Percentiles rank a stretch among this genome's conserved stretches.
Conservation (phyloP, 2,329 filamentous ascomycete genomes). For the Albifimbria verrucaria region DNA sequence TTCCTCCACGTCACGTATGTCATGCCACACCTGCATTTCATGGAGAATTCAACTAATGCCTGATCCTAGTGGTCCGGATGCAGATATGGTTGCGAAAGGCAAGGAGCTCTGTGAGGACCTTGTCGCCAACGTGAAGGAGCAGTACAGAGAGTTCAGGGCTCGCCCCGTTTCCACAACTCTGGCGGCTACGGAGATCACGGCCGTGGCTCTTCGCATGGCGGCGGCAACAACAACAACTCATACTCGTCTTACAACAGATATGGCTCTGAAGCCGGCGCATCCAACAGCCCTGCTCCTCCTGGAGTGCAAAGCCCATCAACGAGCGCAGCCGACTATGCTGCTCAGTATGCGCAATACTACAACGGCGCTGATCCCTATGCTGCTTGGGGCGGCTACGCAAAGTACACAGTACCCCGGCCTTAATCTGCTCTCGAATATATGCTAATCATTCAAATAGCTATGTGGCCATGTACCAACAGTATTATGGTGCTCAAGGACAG, state of each 20-base stretch:
- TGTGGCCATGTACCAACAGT: conserved; percentile 71
- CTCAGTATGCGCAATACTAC: conserved; percentile 84
- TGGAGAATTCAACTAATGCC: conserved; percentile 25
- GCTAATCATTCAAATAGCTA: conserved; percentile 40
- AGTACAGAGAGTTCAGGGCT: conserved; percentile 89
- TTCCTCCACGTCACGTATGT: conserved; percentile 92
- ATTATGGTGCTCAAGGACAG: conserved; percentile 48
- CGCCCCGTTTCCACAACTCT: conserved; percentile 50
- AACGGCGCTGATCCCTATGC: conserved; percentile 77
- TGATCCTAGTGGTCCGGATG: conserved; percentile 71
- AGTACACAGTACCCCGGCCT: conserved; percentile 45
- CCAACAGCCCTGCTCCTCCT: conserved; percentile 34
- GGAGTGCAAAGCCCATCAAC: conserved; percentile 21
- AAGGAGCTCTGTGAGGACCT: conserved; percentile 88
- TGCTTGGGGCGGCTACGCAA: conserved; percentile 83
- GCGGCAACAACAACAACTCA: conserved; percentile 27
- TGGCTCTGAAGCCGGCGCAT: conserved; percentile 22
- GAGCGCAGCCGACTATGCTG: conserved; percentile 60
- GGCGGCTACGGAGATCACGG: conserved; percentile 27
- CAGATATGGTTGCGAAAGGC: conserved; percentile 78
- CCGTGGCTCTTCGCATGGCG: conserved; percentile 32
- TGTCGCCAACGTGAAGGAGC: conserved; percentile 78
- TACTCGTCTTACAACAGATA: conserved; percentile 26
- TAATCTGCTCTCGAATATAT: not conserved
- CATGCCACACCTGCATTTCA: conserved; percentile 15